Evolutionary conservation across 768 basidiomycete genomes (phyloP).

Genomic region (Galerina marginata): DNA sequence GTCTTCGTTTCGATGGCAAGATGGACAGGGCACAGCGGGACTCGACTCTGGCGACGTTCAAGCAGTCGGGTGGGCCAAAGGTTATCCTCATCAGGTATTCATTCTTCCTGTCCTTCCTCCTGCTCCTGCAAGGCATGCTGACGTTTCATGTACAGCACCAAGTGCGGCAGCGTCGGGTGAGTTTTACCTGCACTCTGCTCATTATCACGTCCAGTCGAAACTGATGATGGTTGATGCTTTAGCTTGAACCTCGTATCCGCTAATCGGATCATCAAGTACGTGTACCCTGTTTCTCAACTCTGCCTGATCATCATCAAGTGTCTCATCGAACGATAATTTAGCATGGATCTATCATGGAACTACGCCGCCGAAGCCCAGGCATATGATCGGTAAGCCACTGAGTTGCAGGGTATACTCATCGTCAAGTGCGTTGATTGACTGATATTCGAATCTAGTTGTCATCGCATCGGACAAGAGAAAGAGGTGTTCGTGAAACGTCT

Average conservation of each 20-base stretch:
- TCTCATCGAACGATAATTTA: constrained; percentile 25
- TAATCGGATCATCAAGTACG: constrained; percentile 73
- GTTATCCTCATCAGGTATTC: constrained; percentile 71
- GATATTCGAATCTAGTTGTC: constrained; percentile 46
- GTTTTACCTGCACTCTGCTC: constrained; percentile 2
- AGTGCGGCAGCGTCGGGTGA: constrained; percentile 70
- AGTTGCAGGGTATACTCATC: neutral
- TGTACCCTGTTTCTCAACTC: neutral
- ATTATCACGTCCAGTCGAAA: neutral
- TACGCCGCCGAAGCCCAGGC: constrained; percentile 76
- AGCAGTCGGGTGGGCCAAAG: constrained; percentile 57
- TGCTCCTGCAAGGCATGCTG: neutral
- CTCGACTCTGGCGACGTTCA: constrained; percentile 55
- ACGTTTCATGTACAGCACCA: constrained; percentile 46
- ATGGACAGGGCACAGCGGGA: constrained; percentile 65
- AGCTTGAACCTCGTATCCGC: constrained; percentile 68
- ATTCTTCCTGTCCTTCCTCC: neutral
- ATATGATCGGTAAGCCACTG: constrained; percentile 40
- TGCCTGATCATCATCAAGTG: neutral
- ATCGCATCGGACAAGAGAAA: constrained; percentile 75
- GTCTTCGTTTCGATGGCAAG: constrained; percentile 69
- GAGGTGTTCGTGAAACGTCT: constrained; percentile 70
- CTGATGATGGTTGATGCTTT: neutral
- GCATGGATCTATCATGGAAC: constrained; percentile 79
- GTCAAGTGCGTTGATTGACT: neutral